Conservation (phyloP, 164 flowering plant genomes). For the Liquidambar formosana region DNA sequence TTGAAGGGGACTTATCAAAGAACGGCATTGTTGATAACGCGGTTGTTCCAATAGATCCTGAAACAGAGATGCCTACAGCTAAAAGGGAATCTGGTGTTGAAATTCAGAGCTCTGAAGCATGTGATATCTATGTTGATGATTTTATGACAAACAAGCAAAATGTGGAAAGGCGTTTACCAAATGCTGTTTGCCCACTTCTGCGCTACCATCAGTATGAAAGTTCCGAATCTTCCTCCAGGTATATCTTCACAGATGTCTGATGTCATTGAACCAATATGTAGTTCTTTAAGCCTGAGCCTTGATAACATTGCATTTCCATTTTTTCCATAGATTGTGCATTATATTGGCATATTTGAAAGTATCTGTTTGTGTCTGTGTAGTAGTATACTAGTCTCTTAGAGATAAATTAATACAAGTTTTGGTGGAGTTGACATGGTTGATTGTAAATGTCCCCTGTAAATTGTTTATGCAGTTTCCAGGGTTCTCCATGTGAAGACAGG, state of each 20-base stretch:
- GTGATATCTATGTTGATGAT: slow-evolving; percentile 37
- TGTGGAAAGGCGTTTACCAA: slow-evolving; percentile 55
- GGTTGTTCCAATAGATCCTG: slow-evolving; percentile 28
- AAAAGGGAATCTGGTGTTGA: slow-evolving; percentile 31
- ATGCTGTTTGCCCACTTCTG: slow-evolving; percentile 64
- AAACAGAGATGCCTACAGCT: slow-evolving; percentile 19
- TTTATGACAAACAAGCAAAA: slow-evolving; percentile 34
- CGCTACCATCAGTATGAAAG: slow-evolving; percentile 72
- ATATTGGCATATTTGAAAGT: background rate
- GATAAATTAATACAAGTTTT: background rate
- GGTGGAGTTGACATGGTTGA: background rate
- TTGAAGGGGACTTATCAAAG: slow-evolving; percentile 26
- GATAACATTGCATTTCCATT: background rate
- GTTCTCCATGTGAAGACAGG: slow-evolving; percentile 76
- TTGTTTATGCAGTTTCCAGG: slow-evolving; percentile 65
- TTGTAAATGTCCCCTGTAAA: background rate
- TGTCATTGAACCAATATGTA: background rate
- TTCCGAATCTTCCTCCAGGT: slow-evolving; percentile 95
- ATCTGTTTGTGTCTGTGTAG: background rate
- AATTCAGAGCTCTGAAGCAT: slow-evolving; percentile 29
- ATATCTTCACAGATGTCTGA: slow-evolving; percentile 14
- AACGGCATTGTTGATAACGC: slow-evolving; percentile 16
- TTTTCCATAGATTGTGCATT: background rate
- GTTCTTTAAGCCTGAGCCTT: background rate
- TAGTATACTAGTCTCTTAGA: background rate